Percentiles rank a stretch among this genome's conserved stretches.
phyloP scores from a whole-genome alignment of 2,329 filamentous ascomycete genomes.

The Dothistroma pini region DNA sequence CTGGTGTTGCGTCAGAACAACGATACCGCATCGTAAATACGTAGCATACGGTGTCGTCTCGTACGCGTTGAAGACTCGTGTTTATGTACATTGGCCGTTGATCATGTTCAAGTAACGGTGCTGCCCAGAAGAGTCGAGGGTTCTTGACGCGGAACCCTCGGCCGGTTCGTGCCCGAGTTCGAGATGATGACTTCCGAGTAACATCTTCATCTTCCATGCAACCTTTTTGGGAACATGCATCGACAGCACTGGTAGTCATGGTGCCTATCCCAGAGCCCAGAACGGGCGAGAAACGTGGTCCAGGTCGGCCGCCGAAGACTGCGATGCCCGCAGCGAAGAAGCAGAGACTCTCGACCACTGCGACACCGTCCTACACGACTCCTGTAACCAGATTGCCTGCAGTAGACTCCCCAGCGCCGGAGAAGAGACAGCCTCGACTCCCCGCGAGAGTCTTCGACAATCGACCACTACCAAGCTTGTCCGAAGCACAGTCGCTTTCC shows the following conservation, averaged over 20 bases:
- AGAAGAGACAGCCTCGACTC: conserved; percentile 39
- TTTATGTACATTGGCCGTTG: no score
- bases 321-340: conserved; percentile 28
- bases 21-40: background rate
- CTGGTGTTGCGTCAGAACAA: background rate
- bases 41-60: background rate
- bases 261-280: conserved; percentile 6
- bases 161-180: no score
- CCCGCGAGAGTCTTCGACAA: conserved; percentile 62
- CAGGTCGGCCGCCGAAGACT: conserved; percentile 23
- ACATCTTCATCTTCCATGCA: no score
- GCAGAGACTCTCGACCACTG: conserved; percentile 16
- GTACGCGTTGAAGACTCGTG: background rate
- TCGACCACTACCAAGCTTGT: conserved; percentile 67
- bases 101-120: no score
- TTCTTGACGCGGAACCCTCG: no score
- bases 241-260: background rate
- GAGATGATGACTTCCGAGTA: no score
- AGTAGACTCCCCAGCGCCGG: conserved; percentile 19
- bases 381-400: conserved; percentile 16
- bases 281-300: conserved; percentile 27
- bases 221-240: background rate
- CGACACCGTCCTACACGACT: conserved; percentile 13
- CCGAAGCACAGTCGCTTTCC: conserved; percentile 61
- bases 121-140: no score